Percentiles rank a stretch among this genome's conserved stretches.
Conservation (phyloP, 495 filamentous ascomycete species). For the Pyronema omphalodes region DNA sequence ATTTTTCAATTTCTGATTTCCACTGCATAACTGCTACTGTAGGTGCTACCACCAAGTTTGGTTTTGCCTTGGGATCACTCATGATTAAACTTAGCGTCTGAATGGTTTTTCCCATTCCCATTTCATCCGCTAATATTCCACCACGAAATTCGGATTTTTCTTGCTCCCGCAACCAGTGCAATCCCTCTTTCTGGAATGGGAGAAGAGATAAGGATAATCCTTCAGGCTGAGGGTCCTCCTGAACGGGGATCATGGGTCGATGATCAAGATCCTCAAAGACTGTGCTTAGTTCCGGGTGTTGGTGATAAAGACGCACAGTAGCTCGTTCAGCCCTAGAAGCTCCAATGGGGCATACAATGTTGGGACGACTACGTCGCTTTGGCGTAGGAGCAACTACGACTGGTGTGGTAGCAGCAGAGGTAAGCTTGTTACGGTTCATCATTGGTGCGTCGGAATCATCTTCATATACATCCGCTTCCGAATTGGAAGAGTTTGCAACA, state of each 20-base stretch:
- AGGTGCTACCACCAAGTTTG: slow-evolving; percentile 77
- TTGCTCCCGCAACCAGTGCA: slow-evolving; percentile 84
- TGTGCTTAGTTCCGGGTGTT: slow-evolving; percentile 57
- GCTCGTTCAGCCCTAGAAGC: slow-evolving; percentile 3
- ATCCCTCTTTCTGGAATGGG: slow-evolving; percentile 78
- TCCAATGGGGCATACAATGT: too few species aligned
- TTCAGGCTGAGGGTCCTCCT: slow-evolving; percentile 52
- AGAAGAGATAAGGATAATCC: slow-evolving; percentile 69
- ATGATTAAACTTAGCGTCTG: slow-evolving; percentile 93
- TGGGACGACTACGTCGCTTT: too few species aligned
- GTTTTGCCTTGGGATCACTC: slow-evolving; percentile 74
- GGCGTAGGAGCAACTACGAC: too few species aligned
- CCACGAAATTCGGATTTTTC: slow-evolving; percentile 72
- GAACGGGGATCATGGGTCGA: slow-evolving; percentile 43
- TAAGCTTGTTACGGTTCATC: too few species aligned
- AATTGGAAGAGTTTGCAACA: too few species aligned
- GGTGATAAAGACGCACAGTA: slow-evolving; percentile 42
- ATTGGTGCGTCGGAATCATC: too few species aligned
- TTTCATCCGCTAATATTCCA: slow-evolving; percentile 63
- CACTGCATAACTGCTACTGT: slow-evolving; percentile 96
- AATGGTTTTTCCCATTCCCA: slow-evolving; percentile 81
- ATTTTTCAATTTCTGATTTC: slow-evolving; percentile 79
- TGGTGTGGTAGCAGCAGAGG: too few species aligned
- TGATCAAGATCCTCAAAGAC: slow-evolving; percentile 69
- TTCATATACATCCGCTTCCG: too few species aligned